These are phyloP conservation scores for Symbiodinium pilosum DNA, from an alignment of 73 alveolate genomes.

Conservation along the genomic window DNA sequence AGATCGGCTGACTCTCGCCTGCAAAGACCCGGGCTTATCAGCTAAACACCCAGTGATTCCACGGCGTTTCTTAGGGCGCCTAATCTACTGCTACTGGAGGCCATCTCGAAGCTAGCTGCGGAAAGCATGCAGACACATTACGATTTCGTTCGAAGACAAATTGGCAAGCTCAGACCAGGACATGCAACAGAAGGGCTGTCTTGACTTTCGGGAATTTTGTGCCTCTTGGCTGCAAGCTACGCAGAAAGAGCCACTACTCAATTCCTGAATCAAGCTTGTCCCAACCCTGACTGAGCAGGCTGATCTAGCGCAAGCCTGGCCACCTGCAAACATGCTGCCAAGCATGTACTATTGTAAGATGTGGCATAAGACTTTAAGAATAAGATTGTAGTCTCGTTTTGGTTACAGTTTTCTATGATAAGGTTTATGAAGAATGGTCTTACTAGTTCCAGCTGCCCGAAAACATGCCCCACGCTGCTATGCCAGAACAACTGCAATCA, in stretches of 20 bases:
- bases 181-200: slow-evolving; percentile 50
- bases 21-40: background rate
- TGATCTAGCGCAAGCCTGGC: background rate
- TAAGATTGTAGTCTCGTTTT: background rate
- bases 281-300: background rate
- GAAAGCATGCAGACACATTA: too few species aligned
- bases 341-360: background rate
- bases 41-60: background rate
- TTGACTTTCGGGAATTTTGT: slow-evolving; percentile 78
- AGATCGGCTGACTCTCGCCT: slow-evolving; percentile 38
- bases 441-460: too few species aligned
- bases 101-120: too few species aligned
- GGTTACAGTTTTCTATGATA: too few species aligned
- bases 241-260: background rate
- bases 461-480: too few species aligned
- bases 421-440: too few species aligned
- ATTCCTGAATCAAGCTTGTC: background rate
- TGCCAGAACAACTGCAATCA: too few species aligned
- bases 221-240: background rate
- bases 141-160: too few species aligned
- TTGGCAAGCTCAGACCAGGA: background rate
- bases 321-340: too few species aligned
- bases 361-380: background rate
- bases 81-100: too few species aligned
- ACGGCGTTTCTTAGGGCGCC: background rate